Base-by-base conservation (phyloP, 257 asterid species). In the Ilex aquifolium region DNA sequence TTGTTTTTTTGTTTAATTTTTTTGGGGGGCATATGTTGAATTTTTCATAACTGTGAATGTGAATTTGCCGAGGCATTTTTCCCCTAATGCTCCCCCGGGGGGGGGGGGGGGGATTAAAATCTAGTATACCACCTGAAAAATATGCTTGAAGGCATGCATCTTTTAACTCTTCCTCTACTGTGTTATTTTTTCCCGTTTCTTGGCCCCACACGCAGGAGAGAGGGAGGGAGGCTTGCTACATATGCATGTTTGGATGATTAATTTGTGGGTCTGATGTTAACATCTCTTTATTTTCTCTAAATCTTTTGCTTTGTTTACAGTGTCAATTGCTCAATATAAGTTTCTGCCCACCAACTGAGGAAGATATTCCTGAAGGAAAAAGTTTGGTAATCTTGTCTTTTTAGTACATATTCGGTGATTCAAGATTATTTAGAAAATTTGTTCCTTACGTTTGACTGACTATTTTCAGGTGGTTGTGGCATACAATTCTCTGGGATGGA, bases 401-500 rank as follows among this genome's bases (percentile, higher is more conserved):
- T 59, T 57, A 52, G 59, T 16, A 31, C 63, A 52, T 61, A 29
- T 60, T 66, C 69, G 31, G 29, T 46, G 17, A 14, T 32, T 13
- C 10, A 17, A 55, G 31, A 4, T 48, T 51, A 65, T 54, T 11
- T 50, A 2, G 67, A 54, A 66, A 15, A 31, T 52, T 3, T 29
- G 39, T 44, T 57, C 53, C 49, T 13, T 42, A 49, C 31, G 4
- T 56, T 14, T 52, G 32, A 57, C 59, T 51, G 68, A 50, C 52
- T 63, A 60, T 21, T 68, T 74, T 60, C 83, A 90, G 97, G 94
- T 85, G 55, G 76, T 85, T 61, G 84, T 85, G 67, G 88, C 82
- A 49, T 90, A 90, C 77, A 90, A 90, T 77, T 73, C 97, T 57
- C 87, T 90, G 14, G 97, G 95, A 60, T 87, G 95, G 97, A 69